A percentile compares a stretch with the other conserved stretches of the same genome.
phyloP scores from a whole-genome alignment of 2,329 filamentous ascomycete species.

The Penicillium sp. region DNA sequence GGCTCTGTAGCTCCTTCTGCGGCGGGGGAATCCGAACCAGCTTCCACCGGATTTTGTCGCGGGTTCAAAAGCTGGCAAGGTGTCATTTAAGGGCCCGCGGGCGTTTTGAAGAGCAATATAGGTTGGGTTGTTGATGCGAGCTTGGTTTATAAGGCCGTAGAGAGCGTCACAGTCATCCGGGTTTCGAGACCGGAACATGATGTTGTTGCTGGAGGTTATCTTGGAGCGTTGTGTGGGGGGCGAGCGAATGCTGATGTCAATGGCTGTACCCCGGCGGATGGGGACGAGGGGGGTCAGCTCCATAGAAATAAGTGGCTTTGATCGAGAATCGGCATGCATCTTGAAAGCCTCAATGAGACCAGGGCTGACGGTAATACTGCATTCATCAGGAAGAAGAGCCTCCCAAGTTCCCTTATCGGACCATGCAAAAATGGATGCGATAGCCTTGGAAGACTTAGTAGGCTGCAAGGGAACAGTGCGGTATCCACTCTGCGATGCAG shows the following conservation, averaged over 20 bases:
- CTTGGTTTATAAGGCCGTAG: constrained; percentile 82
- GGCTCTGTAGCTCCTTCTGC: constrained; percentile 57
- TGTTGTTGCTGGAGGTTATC: constrained; percentile 70
- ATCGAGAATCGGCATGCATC: constrained; percentile 44
- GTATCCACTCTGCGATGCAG: constrained; percentile 73
- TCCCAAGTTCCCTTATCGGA: constrained; percentile 64
- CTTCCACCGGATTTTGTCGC: constrained; percentile 37
- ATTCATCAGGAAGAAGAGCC: constrained; percentile 60
- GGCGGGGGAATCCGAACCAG: constrained; percentile 53
- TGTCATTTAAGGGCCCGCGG: constrained; percentile 59
- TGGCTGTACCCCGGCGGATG: constrained; percentile 82
- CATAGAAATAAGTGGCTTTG: constrained; percentile 62
- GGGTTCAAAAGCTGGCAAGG: constrained; percentile 47
- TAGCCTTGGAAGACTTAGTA: constrained; percentile 53
- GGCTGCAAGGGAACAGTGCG: constrained; percentile 51
- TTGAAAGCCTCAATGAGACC: constrained; percentile 66
- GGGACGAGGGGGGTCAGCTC: constrained; percentile 90
- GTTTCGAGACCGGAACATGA: constrained; percentile 83
- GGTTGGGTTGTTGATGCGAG: constrained; percentile 88
- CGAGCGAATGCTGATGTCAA: constrained; percentile 92
- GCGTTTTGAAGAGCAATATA: constrained; percentile 77
- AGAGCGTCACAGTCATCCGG: constrained; percentile 75
- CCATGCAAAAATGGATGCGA: constrained; percentile 64
- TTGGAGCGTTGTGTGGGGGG: constrained; percentile 72
- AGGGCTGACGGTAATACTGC: constrained; percentile 61